Conservation (phyloP, 1,284 basidiomycete genomes). For the Irpex sp. region DNA sequence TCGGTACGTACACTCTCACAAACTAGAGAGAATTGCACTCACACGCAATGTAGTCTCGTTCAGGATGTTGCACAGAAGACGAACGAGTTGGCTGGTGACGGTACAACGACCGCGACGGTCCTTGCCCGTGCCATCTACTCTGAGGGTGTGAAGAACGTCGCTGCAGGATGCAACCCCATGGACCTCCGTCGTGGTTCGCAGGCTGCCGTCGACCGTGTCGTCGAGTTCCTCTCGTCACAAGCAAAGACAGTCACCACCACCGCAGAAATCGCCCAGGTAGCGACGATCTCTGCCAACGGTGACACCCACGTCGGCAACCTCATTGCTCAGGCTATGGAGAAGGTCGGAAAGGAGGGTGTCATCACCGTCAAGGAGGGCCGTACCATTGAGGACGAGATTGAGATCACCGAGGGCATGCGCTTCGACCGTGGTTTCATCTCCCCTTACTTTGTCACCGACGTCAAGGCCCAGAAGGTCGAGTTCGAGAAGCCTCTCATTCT, state of each 20-base stretch:
- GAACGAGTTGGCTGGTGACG: constrained; percentile 96
- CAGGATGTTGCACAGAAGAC: constrained; percentile 97
- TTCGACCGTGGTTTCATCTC: constrained; percentile 99
- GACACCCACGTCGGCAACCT: constrained; percentile 91
- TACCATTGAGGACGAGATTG: constrained; percentile 97
- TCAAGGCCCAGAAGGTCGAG: constrained; percentile 95
- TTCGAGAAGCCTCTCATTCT: constrained; percentile 96
- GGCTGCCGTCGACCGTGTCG: constrained; percentile 93
- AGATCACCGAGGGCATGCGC: constrained; percentile 99
- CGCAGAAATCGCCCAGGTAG: constrained; percentile 96
- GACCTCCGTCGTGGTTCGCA: constrained; percentile 96
- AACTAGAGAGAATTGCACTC: neutral
- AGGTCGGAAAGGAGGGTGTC: constrained; percentile 99
- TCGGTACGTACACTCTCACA: constrained; percentile 51
- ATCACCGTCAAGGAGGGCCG: constrained; percentile 99
- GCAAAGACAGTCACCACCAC: constrained; percentile 95
- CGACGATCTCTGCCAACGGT: constrained; percentile 98
- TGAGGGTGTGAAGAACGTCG: constrained; percentile 99
- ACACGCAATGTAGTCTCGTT: constrained; percentile 56
- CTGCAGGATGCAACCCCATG: constrained; percentile 99
- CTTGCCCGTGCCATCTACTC: constrained; percentile 96
- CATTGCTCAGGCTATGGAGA: constrained; percentile 99
- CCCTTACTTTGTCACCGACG: constrained; percentile 98
- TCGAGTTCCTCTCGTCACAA: constrained; percentile 86
- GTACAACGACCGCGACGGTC: constrained; percentile 97